phyloP scores from a whole-genome alignment of 2,329 filamentous ascomycete genomes.

The Nectriaceae sp. region DNA sequence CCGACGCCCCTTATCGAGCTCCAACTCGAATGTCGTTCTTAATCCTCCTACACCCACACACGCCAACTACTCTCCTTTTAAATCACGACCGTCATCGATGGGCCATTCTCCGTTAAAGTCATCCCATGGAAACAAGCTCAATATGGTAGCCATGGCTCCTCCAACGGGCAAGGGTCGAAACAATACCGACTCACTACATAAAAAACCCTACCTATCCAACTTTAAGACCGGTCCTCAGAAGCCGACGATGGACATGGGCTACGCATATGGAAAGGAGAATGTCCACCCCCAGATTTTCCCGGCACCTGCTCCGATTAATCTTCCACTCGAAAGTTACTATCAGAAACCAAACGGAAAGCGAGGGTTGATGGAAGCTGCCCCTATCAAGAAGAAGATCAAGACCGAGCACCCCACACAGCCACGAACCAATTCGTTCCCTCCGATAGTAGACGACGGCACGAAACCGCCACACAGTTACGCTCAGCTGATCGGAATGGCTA shows the following conservation, averaged over 20 bases:
- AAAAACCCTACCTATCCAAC: conserved; percentile 63
- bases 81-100: conserved; percentile 62
- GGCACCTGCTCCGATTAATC: conserved; percentile 47
- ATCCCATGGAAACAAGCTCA: conserved; percentile 60
- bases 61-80: conserved; percentile 68
- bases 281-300: conserved; percentile 53
- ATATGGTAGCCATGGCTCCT: conserved; percentile 67
- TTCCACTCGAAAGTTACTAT: conserved; percentile 55
- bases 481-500: conserved; percentile 94
- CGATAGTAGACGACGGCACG: conserved; percentile 78
- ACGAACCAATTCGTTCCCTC: conserved; percentile 76
- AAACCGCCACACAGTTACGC: conserved; percentile 96
- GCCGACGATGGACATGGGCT: conserved; percentile 45
- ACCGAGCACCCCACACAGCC: conserved; percentile 59
- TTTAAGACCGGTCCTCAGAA: conserved; percentile 60
- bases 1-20: conserved; percentile 49
- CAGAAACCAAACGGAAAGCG: conserved; percentile 60
- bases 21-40: conserved; percentile 65
- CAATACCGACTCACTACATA: conserved; percentile 68
- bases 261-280: conserved; percentile 57
- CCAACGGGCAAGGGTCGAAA: conserved; percentile 52
- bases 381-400: conserved; percentile 75
- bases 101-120: conserved; percentile 61
- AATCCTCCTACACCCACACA: conserved; percentile 59
- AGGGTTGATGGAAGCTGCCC: conserved; percentile 70